phyloP scores from a whole-genome alignment of 495 filamentous ascomycete genomes.

The Tuber borchii region DNA sequence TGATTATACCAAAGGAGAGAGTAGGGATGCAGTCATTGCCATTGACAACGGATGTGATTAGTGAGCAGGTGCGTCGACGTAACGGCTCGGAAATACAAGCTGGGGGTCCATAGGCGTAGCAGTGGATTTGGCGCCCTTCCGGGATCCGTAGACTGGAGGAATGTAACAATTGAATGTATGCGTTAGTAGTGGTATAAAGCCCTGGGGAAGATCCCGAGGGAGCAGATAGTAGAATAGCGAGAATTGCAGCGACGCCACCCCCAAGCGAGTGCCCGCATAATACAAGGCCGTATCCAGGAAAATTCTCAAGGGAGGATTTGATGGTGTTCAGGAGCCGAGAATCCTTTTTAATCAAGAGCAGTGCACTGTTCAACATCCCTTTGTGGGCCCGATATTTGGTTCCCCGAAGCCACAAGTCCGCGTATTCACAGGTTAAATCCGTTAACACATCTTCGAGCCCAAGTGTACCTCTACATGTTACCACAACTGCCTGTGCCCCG shows the following conservation, averaged over 20 bases:
- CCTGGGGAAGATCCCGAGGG: conserved; percentile 51
- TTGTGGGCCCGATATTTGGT: conserved; percentile 69
- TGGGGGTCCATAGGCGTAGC: conserved; percentile 73
- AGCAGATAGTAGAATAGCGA: conserved; percentile 67
- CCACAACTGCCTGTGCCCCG: conserved; percentile 67
- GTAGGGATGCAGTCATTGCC: conserved; percentile 67
- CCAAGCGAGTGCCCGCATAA: conserved; percentile 73
- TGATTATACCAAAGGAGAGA: conserved; percentile 65
- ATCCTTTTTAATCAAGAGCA: conserved; percentile 59
- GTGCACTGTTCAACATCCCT: conserved; percentile 72
- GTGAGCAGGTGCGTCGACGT: conserved; percentile 61
- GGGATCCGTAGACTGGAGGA: conserved; percentile 54
- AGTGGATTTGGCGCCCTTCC: conserved; percentile 62
- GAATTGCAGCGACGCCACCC: conserved; percentile 65
- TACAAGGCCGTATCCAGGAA: conserved; percentile 65
- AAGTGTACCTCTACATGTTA: conserved; percentile 69
- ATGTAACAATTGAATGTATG: conserved; percentile 43
- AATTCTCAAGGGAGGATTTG: conserved; percentile 63
- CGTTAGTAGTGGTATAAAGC: conserved; percentile 49
- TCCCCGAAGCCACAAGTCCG: conserved; percentile 62
- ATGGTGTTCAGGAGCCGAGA: conserved; percentile 62
- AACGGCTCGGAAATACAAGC: conserved; percentile 67
- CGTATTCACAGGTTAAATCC: conserved; percentile 76
- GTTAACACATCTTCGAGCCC: conserved; percentile 76
- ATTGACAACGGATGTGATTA: conserved; percentile 69